These are phyloP conservation scores for Adansonia digitata DNA, from an alignment of 345 rosid genomes.

Conservation along the genomic window DNA sequence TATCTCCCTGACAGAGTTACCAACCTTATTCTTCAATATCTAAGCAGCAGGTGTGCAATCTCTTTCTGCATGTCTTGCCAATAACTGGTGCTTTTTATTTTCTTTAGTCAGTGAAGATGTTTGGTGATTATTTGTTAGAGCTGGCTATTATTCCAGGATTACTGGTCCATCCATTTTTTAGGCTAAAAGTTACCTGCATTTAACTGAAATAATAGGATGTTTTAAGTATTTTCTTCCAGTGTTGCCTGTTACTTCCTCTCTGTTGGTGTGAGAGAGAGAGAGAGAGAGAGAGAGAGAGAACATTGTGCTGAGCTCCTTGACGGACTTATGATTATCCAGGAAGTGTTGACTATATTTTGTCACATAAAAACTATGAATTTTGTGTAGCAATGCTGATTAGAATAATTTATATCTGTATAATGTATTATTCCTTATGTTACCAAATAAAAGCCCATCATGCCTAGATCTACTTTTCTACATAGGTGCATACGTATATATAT, in stretches of 20 bases:
- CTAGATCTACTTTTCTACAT: background rate
- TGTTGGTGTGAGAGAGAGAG: background rate
- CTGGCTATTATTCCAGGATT: background rate
- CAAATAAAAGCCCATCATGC: background rate
- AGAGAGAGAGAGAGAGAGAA: background rate
- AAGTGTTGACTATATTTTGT: background rate
- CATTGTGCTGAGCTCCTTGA: background rate
- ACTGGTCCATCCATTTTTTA: background rate
- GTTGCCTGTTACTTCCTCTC: background rate
- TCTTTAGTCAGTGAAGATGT: background rate
- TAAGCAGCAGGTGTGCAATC: constrained; percentile 74
- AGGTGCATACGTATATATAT: too few species aligned
- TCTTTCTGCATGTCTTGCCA: background rate
- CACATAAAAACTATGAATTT: background rate
- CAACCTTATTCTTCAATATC: constrained; percentile 89
- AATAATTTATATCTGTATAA: background rate
- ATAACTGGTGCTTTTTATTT: background rate
- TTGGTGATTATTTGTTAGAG: background rate
- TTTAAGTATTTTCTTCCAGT: background rate
- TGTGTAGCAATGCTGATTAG: background rate
- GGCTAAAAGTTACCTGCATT: background rate
- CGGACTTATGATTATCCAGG: background rate
- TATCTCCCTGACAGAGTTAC: constrained; percentile 96
- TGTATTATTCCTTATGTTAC: background rate
- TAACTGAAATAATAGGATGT: background rate